A percentile compares a stretch with the other conserved stretches of the same genome.
These are phyloP conservation scores for Boletus vermiculosoides DNA, from an alignment of 768 basidiomycete species.

Conservation along the genomic window DNA sequence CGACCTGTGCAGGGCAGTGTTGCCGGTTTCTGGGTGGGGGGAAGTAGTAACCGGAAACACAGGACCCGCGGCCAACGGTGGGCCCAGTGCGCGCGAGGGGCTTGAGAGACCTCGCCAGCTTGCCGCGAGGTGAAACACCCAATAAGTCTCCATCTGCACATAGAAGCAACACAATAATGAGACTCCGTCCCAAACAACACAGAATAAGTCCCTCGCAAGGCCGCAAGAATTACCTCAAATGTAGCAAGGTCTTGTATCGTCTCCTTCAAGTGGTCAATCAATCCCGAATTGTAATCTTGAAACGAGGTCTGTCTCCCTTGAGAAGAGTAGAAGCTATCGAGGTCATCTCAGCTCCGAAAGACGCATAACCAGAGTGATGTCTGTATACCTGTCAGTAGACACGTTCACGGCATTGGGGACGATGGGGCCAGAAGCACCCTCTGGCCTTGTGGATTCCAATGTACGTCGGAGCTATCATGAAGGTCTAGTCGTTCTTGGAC, in stretches of 20 bases:
- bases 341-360: slow-evolving; percentile 6
- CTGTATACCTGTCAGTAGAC: slow-evolving; percentile 71
- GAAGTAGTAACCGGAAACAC: slow-evolving; percentile 32
- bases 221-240: slow-evolving; percentile 53
- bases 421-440: slow-evolving; percentile 36
- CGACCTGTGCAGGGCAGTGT: slow-evolving; percentile 1
- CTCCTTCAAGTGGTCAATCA: slow-evolving; percentile 55
- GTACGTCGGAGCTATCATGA: slow-evolving; percentile 45
- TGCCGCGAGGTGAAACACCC: slow-evolving; percentile 74
- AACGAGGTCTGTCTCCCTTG: slow-evolving; percentile 84
- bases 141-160: slow-evolving; percentile 81
- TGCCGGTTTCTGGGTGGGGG: slow-evolving; percentile 8
- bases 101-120: slow-evolving; percentile 52
- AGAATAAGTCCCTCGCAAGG: background rate
- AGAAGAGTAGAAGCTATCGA: slow-evolving; percentile 75
- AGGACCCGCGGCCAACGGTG: slow-evolving; percentile 47
- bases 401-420: slow-evolving; percentile 57
- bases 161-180: background rate
- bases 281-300: slow-evolving; percentile 64
- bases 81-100: slow-evolving; percentile 22
- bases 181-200: background rate
- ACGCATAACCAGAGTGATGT: background rate
- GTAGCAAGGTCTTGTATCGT: slow-evolving; percentile 57
- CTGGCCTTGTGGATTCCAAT: slow-evolving; percentile 45
- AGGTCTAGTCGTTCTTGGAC: slow-evolving; percentile 4